phyloP scores from a whole-genome alignment of 441 rosid species.

The Populus trichocarpa region DNA sequence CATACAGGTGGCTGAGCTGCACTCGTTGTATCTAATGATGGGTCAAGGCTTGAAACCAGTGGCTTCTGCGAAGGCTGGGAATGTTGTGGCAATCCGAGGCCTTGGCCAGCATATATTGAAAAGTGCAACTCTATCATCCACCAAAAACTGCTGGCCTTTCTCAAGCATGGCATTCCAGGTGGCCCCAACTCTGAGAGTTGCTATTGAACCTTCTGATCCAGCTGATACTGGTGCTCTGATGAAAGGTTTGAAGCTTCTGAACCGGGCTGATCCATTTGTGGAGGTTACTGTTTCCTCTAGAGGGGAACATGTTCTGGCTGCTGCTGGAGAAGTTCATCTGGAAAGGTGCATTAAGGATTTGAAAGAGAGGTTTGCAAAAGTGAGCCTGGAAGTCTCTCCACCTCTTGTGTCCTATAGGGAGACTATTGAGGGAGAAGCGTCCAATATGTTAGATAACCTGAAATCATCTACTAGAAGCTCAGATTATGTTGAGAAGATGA shows the following conservation, averaged over 20 bases:
- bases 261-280: conserved; percentile 94
- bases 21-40: conserved; percentile 92
- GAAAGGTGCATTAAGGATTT: conserved; percentile 90
- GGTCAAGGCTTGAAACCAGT: conserved; percentile 90
- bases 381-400: conserved; percentile 74
- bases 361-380: conserved; percentile 88
- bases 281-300: conserved; percentile 84
- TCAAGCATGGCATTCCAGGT: conserved; percentile 95
- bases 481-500: conserved; percentile 68
- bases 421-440: conserved; percentile 69
- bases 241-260: conserved; percentile 86
- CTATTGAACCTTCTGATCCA: conserved; percentile 91
- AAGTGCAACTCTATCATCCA: conserved; percentile 87
- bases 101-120: conserved; percentile 93
- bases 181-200: conserved; percentile 84
- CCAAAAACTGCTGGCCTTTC: conserved; percentile 88
- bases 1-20: conserved; percentile 80
- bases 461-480: conserved; percentile 47
- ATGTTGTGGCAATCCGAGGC: conserved; percentile 85
- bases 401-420: conserved; percentile 93
- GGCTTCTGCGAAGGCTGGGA: conserved; percentile 76
- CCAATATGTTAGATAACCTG: conserved; percentile 58
- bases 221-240: conserved; percentile 70
- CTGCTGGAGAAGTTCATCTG: conserved; percentile 94
- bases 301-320: conserved; percentile 93